A percentile compares a stretch with the other conserved stretches of the same genome.
phyloP scores from a whole-genome alignment of 768 basidiomycete species.

The Psilocybe sp. region DNA sequence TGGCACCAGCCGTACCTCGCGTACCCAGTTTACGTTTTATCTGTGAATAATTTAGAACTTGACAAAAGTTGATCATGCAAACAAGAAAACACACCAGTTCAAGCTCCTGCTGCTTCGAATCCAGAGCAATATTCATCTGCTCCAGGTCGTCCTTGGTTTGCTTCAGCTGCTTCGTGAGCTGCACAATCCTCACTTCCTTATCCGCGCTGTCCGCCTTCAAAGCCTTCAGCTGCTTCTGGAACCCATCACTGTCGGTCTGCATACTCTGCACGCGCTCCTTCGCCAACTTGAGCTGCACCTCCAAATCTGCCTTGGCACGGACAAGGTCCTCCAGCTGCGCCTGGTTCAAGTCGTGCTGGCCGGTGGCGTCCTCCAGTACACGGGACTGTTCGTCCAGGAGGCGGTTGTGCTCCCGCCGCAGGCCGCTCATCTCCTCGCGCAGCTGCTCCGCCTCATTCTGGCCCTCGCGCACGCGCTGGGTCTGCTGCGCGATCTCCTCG shows the following conservation, averaged over 20 bases:
- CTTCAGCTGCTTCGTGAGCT: slow-evolving; percentile 62
- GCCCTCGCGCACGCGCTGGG: slow-evolving; percentile 41
- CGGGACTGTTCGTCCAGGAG: slow-evolving; percentile 46
- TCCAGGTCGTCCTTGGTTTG: slow-evolving; percentile 75
- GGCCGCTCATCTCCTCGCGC: slow-evolving; percentile 50
- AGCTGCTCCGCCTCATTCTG: slow-evolving; percentile 54
- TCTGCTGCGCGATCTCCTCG: slow-evolving; percentile 47
- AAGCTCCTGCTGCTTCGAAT: slow-evolving; percentile 92
- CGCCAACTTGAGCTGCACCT: slow-evolving; percentile 45
- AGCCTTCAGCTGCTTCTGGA: slow-evolving; percentile 62
- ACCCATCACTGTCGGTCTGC: slow-evolving; percentile 56
- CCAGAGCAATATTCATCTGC: slow-evolving; percentile 88
- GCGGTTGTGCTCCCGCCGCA: slow-evolving; percentile 55
- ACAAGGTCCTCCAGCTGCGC: slow-evolving; percentile 47
- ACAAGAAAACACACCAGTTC: slow-evolving; percentile 64
- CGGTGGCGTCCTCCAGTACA: slow-evolving; percentile 42
- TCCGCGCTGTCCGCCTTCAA: slow-evolving; percentile 81
- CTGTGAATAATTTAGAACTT: slow-evolving; percentile 27
- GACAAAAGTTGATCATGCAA: slow-evolving; percentile 1
- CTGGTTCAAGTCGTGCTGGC: slow-evolving; percentile 44
- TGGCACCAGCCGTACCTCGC: slow-evolving; percentile 52
- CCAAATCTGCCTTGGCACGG: slow-evolving; percentile 52
- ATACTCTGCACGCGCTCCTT: slow-evolving; percentile 49
- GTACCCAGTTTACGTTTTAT: slow-evolving; percentile 63
- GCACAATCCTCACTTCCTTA: slow-evolving; percentile 77